These are phyloP conservation scores for Cardamine chenopodiifolia DNA, from an alignment of 345 rosid genomes.

Conservation along the genomic window DNA sequence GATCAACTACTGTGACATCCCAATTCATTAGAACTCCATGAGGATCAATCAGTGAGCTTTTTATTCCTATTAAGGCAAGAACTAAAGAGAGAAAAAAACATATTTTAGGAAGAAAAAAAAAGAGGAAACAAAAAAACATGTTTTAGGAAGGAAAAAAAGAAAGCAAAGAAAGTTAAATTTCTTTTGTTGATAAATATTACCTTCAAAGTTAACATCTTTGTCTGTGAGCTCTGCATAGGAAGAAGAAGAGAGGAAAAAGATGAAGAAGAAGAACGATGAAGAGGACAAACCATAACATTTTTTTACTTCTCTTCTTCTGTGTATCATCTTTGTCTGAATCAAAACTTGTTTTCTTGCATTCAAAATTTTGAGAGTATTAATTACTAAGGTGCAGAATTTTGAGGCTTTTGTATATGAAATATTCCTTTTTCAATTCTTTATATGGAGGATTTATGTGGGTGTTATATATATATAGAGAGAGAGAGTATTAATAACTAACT, in stretches of 20 bases:
- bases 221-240: constrained; percentile 68
- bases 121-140: too few species aligned
- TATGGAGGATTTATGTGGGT: too few species aligned
- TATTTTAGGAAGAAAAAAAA: constrained; percentile 34
- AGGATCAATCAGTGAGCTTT: constrained; percentile 59
- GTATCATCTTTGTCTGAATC: constrained; percentile 40
- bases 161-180: too few species aligned
- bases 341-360: constrained; percentile 25
- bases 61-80: constrained; percentile 72
- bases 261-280: constrained; percentile 36
- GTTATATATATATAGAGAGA: background rate
- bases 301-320: constrained; percentile 36
- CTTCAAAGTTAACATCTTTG: constrained; percentile 85
- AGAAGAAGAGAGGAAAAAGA: constrained; percentile 36
- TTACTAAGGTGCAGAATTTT: constrained; percentile 5
- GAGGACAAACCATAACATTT: constrained; percentile 31
- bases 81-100: constrained; percentile 48
- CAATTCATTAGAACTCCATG: constrained; percentile 63
- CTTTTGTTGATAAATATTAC: constrained; percentile 43
- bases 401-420: constrained; percentile 13
- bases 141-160: background rate
- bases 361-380: background rate
- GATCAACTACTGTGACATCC: constrained; percentile 83
- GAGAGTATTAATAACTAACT: background rate
- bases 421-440: too few species aligned